Evolutionary conservation across 2,329 filamentous ascomycete genomes (phyloP), one percentile per base, ranked within the genome.

Genomic region (Alternaria rosae): DNA sequence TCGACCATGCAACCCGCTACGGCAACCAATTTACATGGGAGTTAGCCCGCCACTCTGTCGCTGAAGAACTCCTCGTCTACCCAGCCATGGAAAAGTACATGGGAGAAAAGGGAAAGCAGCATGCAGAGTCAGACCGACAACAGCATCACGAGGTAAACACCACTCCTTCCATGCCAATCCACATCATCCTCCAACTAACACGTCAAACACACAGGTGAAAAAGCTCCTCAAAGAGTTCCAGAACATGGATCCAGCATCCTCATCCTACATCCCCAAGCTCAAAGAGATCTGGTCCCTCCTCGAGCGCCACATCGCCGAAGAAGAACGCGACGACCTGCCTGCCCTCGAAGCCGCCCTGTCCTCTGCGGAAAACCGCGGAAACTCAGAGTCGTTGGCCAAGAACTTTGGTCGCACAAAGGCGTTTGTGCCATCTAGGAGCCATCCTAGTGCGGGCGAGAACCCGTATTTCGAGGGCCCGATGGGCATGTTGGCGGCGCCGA

Each of bases 391-490:
- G 9, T 47, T 79, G 23, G 74, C 74, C 5, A 73, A 69, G 41
- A 70, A 57, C 21, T 79, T 79, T 56, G 67, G 56, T 13, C 57
- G 72, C 23, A 76, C 75, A 15, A 79, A 78, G 63, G 64, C 58
- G 21, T 76, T 78, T 45, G 66, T 76, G 11, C 76, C 74, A 4
- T 73, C 71, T 2, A 61, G 75, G 21, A 70, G 64, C 38, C 76
- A 79, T 60, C 76, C 77, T 4, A 67, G 56, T 23, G 76, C 71
- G 3, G 83, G 83, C 0, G 81, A 86, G 62, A 81, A 82, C 35
- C 85, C 85, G 3, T 85, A 84, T 0, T 88, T 87, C 61, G 86
- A 89, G 79, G 86, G 83, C 0, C 84, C 81, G 0, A 82, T 82
- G 59, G 86, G 84, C 0, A 66, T 89, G 21, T 63, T 89, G 73